phyloP scores from a whole-genome alignment of 768 basidiomycete genomes.

The Daedaleopsis sinensis region DNA sequence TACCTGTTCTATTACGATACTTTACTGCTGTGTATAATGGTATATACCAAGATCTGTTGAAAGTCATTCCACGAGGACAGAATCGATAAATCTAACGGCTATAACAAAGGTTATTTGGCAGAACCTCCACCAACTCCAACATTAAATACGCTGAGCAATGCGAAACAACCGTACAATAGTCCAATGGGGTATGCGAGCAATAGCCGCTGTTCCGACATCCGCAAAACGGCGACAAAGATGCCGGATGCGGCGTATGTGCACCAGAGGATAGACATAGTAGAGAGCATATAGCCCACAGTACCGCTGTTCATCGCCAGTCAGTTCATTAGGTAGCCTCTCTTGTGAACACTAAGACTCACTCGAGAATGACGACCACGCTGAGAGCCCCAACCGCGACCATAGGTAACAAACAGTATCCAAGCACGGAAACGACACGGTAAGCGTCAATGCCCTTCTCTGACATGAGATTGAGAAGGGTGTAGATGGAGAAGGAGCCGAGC shows the following conservation, averaged over 20 bases:
- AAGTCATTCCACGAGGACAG: background rate
- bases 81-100: background rate
- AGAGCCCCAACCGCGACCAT: conserved; percentile 94
- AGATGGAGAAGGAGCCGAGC: conserved; percentile 91
- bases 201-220: conserved; percentile 93
- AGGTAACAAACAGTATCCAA: conserved; percentile 95
- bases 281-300: conserved; percentile 82
- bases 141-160: conserved; percentile 89
- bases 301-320: conserved; percentile 50
- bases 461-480: conserved; percentile 96
- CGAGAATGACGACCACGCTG: conserved; percentile 83
- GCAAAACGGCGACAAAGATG: conserved; percentile 93
- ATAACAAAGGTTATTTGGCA: conserved; percentile 12
- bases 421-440: conserved; percentile 91
- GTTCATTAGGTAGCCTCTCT: conserved; percentile 1
- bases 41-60: background rate
- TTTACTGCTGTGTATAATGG: background rate
- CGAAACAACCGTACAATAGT: conserved; percentile 92
- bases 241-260: conserved; percentile 95
- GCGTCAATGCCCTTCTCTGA: conserved; percentile 93
- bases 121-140: conserved; percentile 41
- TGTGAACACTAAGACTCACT: conserved; percentile 56
- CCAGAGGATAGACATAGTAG: conserved; percentile 86
- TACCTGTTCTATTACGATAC: background rate
- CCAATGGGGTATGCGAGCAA: conserved; percentile 97